A percentile compares a stretch with the other conserved stretches of the same genome.
Evolutionary conservation across 768 basidiomycete genomes (phyloP).

Genomic region (Cubamyces lactineus): DNA sequence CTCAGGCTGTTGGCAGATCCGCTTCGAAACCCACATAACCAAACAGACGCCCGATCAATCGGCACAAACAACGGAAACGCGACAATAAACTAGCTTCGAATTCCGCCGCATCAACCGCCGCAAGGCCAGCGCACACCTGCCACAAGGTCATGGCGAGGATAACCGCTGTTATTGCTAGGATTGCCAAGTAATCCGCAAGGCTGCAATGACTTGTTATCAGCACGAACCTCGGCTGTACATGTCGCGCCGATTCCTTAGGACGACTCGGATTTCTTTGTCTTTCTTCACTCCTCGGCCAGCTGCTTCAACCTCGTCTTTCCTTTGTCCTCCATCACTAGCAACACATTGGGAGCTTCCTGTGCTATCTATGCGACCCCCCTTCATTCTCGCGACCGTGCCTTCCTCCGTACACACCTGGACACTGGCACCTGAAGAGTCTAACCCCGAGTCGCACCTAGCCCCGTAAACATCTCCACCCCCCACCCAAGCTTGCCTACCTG

Average conservation of each 20-base stretch:
- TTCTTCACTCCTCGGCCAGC: constrained; percentile 30
- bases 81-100: too few relatives aligned
- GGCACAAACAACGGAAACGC: background rate
- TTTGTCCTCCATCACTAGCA: constrained; percentile 37
- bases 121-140: too few relatives aligned
- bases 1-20: too few relatives aligned
- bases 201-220: too few relatives aligned
- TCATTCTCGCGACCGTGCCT: constrained; percentile 30
- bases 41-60: background rate
- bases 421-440: too few relatives aligned
- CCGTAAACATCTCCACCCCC: too few relatives aligned
- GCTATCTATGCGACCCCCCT: constrained; percentile 37
- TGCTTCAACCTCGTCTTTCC: constrained; percentile 33
- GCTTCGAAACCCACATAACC: background rate
- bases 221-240: background rate
- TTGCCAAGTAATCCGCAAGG: background rate
- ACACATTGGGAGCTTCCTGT: constrained; percentile 34
- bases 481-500: too few relatives aligned
- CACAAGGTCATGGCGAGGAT: too few relatives aligned
- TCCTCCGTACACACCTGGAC: constrained; percentile 20
- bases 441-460: too few relatives aligned
- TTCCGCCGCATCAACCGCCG: too few relatives aligned
- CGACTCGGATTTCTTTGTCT: constrained; percentile 28
- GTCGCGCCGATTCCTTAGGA: background rate
- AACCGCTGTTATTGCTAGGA: background rate